phyloP scores from a whole-genome alignment of 345 rosid species.

The Erysimum cheiranthoides region DNA sequence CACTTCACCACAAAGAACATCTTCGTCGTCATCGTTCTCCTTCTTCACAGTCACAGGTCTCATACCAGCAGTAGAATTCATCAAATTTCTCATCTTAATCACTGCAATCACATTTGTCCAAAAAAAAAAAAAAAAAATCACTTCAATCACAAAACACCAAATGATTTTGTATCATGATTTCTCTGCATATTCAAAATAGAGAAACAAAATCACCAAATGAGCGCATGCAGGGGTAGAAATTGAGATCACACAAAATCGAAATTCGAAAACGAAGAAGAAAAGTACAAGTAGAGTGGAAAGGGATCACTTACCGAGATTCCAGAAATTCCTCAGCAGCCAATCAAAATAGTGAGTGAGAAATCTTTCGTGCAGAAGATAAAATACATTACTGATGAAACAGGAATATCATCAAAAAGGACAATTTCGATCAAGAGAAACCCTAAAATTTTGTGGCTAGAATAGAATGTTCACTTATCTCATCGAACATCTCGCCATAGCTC shows the following conservation, averaged over 20 bases:
- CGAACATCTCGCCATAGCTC: constrained; percentile 29
- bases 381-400: background rate
- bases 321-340: background rate
- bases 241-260: background rate
- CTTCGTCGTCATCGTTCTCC: constrained; percentile 26
- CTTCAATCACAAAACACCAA: background rate
- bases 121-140: background rate
- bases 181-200: no score
- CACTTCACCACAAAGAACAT: constrained; percentile 6
- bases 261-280: background rate
- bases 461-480: background rate
- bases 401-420: background rate
- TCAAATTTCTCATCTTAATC: constrained; percentile 11
- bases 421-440: background rate
- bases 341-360: background rate
- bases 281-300: background rate
- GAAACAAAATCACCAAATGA: background rate
- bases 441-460: background rate
- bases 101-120: no score
- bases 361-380: background rate
- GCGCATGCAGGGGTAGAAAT: background rate
- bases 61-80: background rate
- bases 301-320: constrained; percentile 29
- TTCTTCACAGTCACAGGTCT: constrained; percentile 40
- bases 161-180: no score